Percentiles rank a stretch among this genome's conserved stretches.
Conservation (phyloP, 139 green algal genomes). For the Mychonastes homosphaera region DNA sequence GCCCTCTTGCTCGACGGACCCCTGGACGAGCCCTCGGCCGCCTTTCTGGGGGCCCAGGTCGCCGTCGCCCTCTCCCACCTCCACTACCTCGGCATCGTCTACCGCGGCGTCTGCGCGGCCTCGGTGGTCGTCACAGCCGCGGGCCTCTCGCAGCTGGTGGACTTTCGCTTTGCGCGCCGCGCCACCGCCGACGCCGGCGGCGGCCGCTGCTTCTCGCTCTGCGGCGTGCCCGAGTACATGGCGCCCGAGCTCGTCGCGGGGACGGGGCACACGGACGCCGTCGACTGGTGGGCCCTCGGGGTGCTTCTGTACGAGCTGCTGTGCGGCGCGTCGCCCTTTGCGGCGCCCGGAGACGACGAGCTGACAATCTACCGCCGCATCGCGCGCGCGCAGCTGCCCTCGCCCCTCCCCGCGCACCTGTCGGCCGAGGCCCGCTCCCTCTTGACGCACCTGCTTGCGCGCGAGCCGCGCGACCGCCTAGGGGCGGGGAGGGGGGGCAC, state of each 20-base stretch:
- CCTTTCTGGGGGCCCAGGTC: conserved; percentile 40
- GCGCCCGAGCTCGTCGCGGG: conserved; percentile 53
- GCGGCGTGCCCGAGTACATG: conserved; percentile 57
- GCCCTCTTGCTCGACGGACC: conserved; percentile 27
- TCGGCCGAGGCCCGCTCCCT: conserved; percentile 34
- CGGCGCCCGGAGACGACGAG: conserved; percentile 42
- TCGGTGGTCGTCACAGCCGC: conserved; percentile 47
- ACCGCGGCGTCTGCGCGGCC: conserved; percentile 35
- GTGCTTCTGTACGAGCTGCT: conserved; percentile 60
- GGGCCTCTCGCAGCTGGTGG: conserved; percentile 32
- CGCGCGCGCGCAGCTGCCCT: conserved; percentile 21
- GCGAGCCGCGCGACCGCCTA: conserved; percentile 27
- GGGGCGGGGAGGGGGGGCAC: conserved; percentile 14
- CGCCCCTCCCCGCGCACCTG: conserved; percentile 28
- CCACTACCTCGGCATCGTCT: conserved; percentile 43
- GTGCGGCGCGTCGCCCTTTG: conserved; percentile 35
- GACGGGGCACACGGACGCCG: conserved; percentile 33
- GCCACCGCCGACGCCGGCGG: conserved; percentile 15
- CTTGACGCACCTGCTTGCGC: conserved; percentile 36
- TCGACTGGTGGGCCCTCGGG: conserved; percentile 59
- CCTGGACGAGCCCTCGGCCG: conserved; percentile 31
- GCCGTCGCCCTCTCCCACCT: conserved; percentile 53
- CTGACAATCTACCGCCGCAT: conserved; percentile 47
- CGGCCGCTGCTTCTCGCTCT: conserved; percentile 62
- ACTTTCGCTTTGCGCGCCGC: too few species aligned